phyloP scores from a whole-genome alignment of 108 stramenopile species.

The Nannochloropsis gaditana region DNA sequence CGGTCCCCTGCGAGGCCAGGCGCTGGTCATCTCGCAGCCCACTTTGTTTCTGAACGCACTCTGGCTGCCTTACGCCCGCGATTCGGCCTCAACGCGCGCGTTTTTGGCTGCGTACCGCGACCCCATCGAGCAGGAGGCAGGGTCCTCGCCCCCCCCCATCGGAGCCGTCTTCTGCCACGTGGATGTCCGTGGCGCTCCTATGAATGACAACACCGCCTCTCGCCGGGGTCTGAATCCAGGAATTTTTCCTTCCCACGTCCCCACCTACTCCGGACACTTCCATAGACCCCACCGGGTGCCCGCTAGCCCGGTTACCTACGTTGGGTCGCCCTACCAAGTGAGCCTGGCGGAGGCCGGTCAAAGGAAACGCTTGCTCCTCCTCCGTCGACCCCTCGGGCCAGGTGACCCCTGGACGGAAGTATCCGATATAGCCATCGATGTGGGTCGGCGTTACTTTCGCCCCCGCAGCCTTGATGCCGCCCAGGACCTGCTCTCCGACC shows the following conservation, averaged over 20 bases:
- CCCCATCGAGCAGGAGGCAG: too few relatives aligned
- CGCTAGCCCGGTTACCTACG: conserved; percentile 40
- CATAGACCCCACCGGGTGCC: conserved; percentile 49
- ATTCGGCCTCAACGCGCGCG: conserved; percentile 21
- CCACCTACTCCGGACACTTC: conserved; percentile 49
- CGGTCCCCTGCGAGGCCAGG: conserved; percentile 26
- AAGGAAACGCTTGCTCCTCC: conserved; percentile 35
- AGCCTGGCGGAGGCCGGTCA: conserved; percentile 50
- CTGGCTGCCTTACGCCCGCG: conserved; percentile 52
- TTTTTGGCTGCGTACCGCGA: neutral
- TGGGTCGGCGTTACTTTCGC: conserved; percentile 37
- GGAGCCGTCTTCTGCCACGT: conserved; percentile 52
- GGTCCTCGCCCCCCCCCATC: neutral
- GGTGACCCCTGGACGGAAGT: conserved; percentile 22
- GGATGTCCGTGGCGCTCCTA: conserved; percentile 45
- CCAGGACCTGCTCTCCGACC: neutral
- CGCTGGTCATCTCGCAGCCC: conserved; percentile 42
- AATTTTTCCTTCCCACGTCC: conserved; percentile 29
- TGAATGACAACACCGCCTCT: conserved; percentile 47
- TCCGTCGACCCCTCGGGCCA: neutral
- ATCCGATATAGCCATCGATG: conserved; percentile 1
- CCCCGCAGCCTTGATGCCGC: neutral
- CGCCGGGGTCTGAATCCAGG: conserved; percentile 33
- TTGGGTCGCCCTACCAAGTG: conserved; percentile 53
- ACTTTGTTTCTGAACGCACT: conserved; percentile 44